A percentile compares a stretch with the other conserved stretches of the same genome.
These are phyloP conservation scores for Udeniomyces megalosporus DNA, from an alignment of 768 basidiomycete genomes.

Conservation along the genomic window DNA sequence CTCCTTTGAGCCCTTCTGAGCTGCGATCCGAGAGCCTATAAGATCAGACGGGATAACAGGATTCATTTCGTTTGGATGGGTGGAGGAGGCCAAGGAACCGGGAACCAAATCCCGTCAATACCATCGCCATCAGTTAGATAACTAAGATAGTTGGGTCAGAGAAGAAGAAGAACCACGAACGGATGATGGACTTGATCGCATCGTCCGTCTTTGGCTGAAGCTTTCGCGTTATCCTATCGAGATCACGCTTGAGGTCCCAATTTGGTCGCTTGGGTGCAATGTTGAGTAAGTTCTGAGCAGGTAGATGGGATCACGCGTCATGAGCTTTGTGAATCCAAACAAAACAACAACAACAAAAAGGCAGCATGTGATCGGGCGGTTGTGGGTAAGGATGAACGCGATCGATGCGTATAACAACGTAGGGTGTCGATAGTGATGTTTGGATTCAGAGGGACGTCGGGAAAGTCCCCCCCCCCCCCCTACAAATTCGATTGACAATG, in stretches of 20 bases:
- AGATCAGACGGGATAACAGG: too few relatives aligned
- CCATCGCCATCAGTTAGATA: too few relatives aligned
- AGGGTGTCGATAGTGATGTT: too few relatives aligned
- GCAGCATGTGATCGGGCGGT: neutral
- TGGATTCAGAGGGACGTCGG: too few relatives aligned
- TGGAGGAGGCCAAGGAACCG: neutral
- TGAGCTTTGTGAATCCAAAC: neutral
- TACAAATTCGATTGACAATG: too few relatives aligned
- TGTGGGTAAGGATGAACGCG: too few relatives aligned
- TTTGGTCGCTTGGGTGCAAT: conserved; percentile 59
- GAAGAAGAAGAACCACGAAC: neutral
- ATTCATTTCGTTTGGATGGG: neutral
- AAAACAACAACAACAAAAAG: neutral
- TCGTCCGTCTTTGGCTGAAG: conserved; percentile 14
- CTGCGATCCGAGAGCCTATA: conserved; percentile 4
- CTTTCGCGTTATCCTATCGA: conserved; percentile 36
- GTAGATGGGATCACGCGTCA: neutral
- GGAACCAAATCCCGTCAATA: too few relatives aligned
- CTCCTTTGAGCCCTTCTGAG: conserved; percentile 1
- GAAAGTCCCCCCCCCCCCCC: too few relatives aligned
- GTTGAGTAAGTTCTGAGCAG: conserved; percentile 33
- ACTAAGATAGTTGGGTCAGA: neutral
- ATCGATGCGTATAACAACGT: neutral
- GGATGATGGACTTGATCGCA: conserved; percentile 14
- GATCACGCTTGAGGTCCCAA: conserved; percentile 45